These are phyloP conservation scores for Hirschioporus abietinus DNA, from an alignment of 768 basidiomycete species.

Conservation along the genomic window DNA sequence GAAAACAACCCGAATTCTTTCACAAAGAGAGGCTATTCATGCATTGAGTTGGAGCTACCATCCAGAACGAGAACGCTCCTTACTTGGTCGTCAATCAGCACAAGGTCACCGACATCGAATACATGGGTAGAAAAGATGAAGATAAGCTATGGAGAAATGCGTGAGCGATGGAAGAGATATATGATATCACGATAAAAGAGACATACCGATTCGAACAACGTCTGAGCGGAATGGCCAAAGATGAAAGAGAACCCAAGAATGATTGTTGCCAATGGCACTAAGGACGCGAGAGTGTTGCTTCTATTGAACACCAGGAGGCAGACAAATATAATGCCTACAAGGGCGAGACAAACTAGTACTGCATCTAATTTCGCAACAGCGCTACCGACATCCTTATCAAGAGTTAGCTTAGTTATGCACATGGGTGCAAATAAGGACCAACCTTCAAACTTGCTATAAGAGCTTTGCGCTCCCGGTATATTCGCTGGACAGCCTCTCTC, in stretches of 20 bases:
- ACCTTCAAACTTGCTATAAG: conserved; percentile 68
- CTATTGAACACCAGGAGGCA: conserved; percentile 74
- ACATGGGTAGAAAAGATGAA: conserved; percentile 85
- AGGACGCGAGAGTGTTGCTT: conserved; percentile 57
- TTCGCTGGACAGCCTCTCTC: conserved; percentile 76
- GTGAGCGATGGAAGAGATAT: conserved; percentile 1
- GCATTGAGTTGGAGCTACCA: background rate
- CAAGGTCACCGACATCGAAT: conserved; percentile 79
- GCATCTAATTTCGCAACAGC: conserved; percentile 76
- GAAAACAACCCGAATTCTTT: conserved; percentile 78
- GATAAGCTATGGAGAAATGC: conserved; percentile 47
- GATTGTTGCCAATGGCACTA: conserved; percentile 75
- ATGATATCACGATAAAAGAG: background rate
- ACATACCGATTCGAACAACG: conserved; percentile 69
- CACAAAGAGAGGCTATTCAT: conserved; percentile 42
- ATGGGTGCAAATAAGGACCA: conserved; percentile 8
- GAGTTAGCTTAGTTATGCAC: background rate
- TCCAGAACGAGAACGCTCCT: conserved; percentile 3
- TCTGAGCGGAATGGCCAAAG: conserved; percentile 77
- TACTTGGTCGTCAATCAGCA: conserved; percentile 74
- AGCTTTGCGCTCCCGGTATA: conserved; percentile 73
- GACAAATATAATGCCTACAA: conserved; percentile 58
- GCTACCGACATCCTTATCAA: conserved; percentile 56
- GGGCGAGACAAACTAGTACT: conserved; percentile 55
- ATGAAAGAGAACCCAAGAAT: conserved; percentile 83